These are phyloP conservation scores for Pestalotiopsis sp. DNA, from an alignment of 2,329 filamentous ascomycete genomes.

Conservation along the genomic window DNA sequence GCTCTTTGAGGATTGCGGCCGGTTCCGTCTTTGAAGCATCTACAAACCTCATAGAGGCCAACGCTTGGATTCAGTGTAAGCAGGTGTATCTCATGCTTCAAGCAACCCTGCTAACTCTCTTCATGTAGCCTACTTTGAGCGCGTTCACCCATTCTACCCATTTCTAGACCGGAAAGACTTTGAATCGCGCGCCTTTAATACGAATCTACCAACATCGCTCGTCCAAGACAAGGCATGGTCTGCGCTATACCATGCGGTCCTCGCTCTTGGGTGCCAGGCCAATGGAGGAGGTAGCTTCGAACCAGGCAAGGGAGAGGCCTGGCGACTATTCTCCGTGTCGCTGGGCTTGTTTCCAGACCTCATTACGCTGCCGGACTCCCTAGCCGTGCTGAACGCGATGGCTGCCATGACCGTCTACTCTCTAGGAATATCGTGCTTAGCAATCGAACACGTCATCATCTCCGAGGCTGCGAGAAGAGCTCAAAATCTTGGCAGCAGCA, in stretches of 20 bases:
- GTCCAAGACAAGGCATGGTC: conserved; percentile 32
- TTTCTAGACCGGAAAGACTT: conserved; percentile 40
- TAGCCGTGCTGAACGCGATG: conserved; percentile 30
- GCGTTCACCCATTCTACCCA: conserved; percentile 39
- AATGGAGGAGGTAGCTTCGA: conserved; percentile 37
- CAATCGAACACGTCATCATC: conserved; percentile 32
- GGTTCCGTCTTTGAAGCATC: background rate
- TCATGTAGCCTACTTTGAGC: conserved; percentile 35
- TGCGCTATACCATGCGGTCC: conserved; percentile 38
- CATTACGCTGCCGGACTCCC: conserved; percentile 29
- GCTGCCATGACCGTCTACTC: conserved; percentile 32
- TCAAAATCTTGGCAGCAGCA: conserved; percentile 27
- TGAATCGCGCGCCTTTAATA: conserved; percentile 29
- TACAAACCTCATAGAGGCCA: conserved; percentile 1
- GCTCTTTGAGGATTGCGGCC: conserved; percentile 7
- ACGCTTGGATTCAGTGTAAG: conserved; percentile 12
- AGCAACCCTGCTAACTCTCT: background rate
- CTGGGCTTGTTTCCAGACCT: conserved; percentile 37
- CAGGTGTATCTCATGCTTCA: background rate
- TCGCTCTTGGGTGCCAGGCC: conserved; percentile 40
- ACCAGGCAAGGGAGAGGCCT: conserved; percentile 37
- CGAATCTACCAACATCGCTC: conserved; percentile 26
- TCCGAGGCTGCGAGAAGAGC: conserved; percentile 31
- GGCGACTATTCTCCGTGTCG: conserved; percentile 39
- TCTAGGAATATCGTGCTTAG: conserved; percentile 27